Conservation (phyloP, 75 land plant genomes). For the Gnetum montanum region DNA sequence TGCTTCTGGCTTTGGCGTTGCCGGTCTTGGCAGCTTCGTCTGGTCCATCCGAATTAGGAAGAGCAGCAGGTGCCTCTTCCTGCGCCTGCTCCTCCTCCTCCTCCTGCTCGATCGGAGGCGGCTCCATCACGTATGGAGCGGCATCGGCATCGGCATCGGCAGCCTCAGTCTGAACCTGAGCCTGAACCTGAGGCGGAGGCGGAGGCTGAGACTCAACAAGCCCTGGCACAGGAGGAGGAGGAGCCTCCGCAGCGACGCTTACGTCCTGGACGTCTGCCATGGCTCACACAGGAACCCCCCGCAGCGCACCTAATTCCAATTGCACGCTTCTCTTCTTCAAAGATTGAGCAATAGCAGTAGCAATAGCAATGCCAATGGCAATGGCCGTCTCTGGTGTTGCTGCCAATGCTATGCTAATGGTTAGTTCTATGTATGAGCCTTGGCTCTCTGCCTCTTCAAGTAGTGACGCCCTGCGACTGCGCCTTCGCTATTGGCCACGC, state of each 20-base stretch:
- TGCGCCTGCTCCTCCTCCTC: neutral
- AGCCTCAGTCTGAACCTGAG: neutral
- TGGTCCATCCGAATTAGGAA: too few species aligned
- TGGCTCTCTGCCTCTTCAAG: too few species aligned
- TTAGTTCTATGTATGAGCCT: neutral
- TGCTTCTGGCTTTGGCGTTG: conserved; percentile 15
- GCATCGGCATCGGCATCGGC: neutral
- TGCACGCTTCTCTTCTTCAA: neutral
- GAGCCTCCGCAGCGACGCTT: neutral
- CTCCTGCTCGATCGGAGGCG: too few species aligned
- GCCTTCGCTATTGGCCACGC: neutral
- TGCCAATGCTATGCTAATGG: neutral
- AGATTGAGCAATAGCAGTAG: neutral
- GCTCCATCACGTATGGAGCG: too few species aligned
- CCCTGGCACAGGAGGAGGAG: neutral
- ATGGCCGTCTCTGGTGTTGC: neutral
- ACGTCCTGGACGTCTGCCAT: neutral
- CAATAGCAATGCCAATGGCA: neutral
- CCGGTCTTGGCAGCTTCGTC: too few species aligned
- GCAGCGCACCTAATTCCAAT: neutral
- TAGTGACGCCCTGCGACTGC: neutral
- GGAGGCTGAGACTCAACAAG: too few species aligned
- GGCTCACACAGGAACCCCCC: neutral
- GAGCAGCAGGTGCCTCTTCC: too few species aligned
- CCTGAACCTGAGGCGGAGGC: neutral